These are phyloP conservation scores for Pythium aquatile DNA, from an alignment of 352 stramenopile species.

Conservation along the genomic window DNA sequence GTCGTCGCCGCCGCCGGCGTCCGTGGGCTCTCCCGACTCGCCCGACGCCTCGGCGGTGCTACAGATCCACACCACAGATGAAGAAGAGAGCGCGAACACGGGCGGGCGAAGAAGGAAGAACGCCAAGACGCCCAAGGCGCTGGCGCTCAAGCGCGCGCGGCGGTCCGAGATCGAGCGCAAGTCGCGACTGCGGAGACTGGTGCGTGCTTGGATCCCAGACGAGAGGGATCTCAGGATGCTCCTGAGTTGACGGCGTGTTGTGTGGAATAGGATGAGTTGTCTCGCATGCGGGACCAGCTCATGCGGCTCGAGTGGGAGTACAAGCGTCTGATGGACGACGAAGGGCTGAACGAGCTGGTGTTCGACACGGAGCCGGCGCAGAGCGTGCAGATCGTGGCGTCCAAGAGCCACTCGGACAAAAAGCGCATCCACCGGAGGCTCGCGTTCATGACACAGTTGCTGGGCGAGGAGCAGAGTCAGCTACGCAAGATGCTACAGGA, in stretches of 20 bases:
- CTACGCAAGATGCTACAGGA: conserved; percentile 22
- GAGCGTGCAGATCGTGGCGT: conserved; percentile 12
- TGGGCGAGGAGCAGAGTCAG: conserved; percentile 43
- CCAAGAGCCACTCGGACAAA: conserved; percentile 16
- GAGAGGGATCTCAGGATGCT: not conserved
- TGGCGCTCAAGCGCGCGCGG: conserved; percentile 36
- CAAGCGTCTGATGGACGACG: conserved; percentile 30
- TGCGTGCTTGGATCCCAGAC: conserved; percentile 8
- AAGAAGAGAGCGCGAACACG: not conserved
- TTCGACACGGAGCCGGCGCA: conserved; percentile 8
- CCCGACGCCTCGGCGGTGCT: not conserved
- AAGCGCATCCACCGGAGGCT: conserved; percentile 33
- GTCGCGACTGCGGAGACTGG: conserved; percentile 36
- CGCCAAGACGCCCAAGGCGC: conserved; percentile 7
- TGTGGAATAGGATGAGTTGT: conserved; percentile 26
- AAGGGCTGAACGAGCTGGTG: conserved; percentile 19
- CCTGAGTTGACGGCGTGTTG: conserved; percentile 1
- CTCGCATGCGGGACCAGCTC: conserved; percentile 54
- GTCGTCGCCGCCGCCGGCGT: conserved; percentile 9
- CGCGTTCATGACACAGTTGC: conserved; percentile 32
- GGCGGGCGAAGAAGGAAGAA: not conserved
- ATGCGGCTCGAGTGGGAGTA: conserved; percentile 49
- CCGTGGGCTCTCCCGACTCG: not conserved
- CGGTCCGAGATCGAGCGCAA: conserved; percentile 68
- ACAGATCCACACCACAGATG: conserved; percentile 4